Conservation (phyloP, 805 yeast species). For the Nakazawaea anatomiae region DNA sequence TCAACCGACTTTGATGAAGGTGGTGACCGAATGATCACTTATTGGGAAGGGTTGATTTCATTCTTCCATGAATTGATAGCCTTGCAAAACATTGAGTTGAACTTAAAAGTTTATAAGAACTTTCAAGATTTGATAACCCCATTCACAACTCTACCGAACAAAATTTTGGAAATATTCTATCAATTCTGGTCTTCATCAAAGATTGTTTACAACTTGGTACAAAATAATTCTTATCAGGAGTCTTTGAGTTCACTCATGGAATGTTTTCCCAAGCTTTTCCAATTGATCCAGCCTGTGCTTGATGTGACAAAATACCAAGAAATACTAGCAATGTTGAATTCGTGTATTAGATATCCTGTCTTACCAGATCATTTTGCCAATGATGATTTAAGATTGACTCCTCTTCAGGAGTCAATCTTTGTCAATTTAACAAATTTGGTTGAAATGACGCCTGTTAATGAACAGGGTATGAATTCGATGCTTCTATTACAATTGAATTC, state of each 20-base stretch:
- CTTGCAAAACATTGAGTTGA: conserved; percentile 39
- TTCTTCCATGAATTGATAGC: conserved; percentile 40
- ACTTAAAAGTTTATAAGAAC: conserved; percentile 49
- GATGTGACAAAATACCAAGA: conserved; percentile 34
- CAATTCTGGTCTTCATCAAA: conserved; percentile 44
- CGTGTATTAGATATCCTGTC: conserved; percentile 68
- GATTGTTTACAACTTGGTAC: conserved; percentile 36
- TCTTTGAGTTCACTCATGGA: conserved; percentile 49
- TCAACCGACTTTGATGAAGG: conserved; percentile 23
- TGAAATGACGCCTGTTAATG: conserved; percentile 16
- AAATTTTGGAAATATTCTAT: conserved; percentile 34
- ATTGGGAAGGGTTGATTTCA: conserved; percentile 54
- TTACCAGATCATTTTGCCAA: conserved; percentile 44
- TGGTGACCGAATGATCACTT: conserved; percentile 18
- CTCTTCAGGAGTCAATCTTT: conserved; percentile 57
- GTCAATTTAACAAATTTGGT: conserved; percentile 33
- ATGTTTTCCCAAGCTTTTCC: conserved; percentile 45
- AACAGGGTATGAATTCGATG: conserved; percentile 31
- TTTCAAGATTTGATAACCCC: conserved; percentile 39
- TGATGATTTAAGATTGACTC: conserved; percentile 55
- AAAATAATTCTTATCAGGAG: conserved; percentile 46
- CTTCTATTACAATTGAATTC: conserved; percentile 49
- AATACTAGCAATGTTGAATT: conserved; percentile 53
- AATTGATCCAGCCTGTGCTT: conserved; percentile 25
- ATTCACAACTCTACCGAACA: conserved; percentile 20